phyloP scores from a whole-genome alignment of 306 rosid species.

The Lagenaria siceraria region DNA sequence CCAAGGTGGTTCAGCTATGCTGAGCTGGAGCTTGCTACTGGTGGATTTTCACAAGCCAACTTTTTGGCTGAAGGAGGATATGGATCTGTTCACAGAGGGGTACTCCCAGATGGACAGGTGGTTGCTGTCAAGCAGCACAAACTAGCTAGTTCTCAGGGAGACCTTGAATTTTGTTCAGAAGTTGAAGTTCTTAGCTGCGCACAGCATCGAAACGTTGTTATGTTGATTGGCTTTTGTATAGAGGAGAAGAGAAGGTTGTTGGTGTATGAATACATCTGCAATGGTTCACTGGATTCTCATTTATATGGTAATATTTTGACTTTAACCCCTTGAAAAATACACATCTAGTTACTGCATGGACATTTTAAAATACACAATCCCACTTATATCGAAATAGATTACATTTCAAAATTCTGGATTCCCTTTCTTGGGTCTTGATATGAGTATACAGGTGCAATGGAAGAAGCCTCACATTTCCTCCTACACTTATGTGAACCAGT shows the following conservation, averaged over 20 bases:
- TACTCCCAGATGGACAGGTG: conserved; percentile 90
- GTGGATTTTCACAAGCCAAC: conserved; percentile 91
- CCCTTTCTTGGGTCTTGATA: neutral
- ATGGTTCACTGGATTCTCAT: conserved; percentile 91
- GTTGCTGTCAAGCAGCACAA: conserved; percentile 98
- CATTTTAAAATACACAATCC: neutral
- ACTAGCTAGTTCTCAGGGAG: conserved; percentile 98
- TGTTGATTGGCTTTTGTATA: conserved; percentile 93
- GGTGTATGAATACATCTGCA: conserved; percentile 96
- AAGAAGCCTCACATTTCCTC: neutral
- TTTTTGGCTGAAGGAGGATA: conserved; percentile 98
- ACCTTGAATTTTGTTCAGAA: conserved; percentile 88
- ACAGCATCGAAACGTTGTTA: conserved; percentile 94
- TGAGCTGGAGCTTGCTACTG: conserved; percentile 89
- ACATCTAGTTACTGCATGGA: neutral
- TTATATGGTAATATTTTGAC: conserved; percentile 55
- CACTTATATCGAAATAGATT: neutral
- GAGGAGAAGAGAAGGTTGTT: conserved; percentile 89
- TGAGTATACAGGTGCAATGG: neutral
- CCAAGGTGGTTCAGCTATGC: conserved; percentile 91
- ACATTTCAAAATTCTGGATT: neutral
- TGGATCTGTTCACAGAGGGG: conserved; percentile 96
- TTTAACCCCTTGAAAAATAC: neutral
- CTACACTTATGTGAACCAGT: neutral
- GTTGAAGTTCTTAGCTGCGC: conserved; percentile 99